These are phyloP conservation scores for Aspergillus persii DNA, from an alignment of 2,329 filamentous ascomycete species.

Conservation along the genomic window DNA sequence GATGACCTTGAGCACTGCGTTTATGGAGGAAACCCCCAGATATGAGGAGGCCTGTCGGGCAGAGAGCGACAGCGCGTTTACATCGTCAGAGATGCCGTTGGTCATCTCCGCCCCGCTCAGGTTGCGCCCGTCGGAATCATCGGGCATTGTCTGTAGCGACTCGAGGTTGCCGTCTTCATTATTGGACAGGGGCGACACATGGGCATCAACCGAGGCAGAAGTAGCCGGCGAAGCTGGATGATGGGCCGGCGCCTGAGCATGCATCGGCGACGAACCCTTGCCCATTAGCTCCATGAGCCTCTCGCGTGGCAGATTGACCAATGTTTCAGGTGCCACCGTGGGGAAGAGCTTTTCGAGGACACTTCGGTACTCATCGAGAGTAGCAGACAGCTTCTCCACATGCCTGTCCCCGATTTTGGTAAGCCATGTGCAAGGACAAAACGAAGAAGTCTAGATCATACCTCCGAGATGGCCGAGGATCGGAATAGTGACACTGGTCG, in stretches of 20 bases:
- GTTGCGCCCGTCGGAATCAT: slow-evolving; percentile 53
- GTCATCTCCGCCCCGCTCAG: slow-evolving; percentile 54
- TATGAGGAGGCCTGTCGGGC: slow-evolving; percentile 65
- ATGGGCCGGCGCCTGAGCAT: slow-evolving; percentile 31
- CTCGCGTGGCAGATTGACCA: slow-evolving; percentile 55
- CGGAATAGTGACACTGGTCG: slow-evolving; percentile 76
- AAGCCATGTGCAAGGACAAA: slow-evolving; percentile 14
- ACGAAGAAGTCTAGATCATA: slow-evolving; percentile 40
- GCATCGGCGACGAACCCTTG: slow-evolving; percentile 13
- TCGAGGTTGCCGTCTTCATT: slow-evolving; percentile 56
- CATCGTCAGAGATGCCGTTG: slow-evolving; percentile 66
- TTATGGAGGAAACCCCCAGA: slow-evolving; percentile 71
- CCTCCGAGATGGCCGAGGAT: slow-evolving; percentile 78
- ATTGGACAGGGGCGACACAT: slow-evolving; percentile 40
- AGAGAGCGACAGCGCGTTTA: slow-evolving; percentile 64
- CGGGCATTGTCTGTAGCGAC: slow-evolving; percentile 69
- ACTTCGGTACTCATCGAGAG: slow-evolving; percentile 63
- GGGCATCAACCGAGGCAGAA: slow-evolving; percentile 46
- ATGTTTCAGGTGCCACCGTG: slow-evolving; percentile 52
- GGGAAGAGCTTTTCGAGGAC: slow-evolving; percentile 64
- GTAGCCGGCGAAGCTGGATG: slow-evolving; percentile 44
- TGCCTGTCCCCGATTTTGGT: slow-evolving; percentile 24
- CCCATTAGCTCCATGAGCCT: slow-evolving; percentile 58
- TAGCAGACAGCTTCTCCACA: slow-evolving; percentile 61
- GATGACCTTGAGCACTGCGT: slow-evolving; percentile 71